Conservation (phyloP, 352 stramenopile genomes). For the Phytopythium helicoides region DNA sequence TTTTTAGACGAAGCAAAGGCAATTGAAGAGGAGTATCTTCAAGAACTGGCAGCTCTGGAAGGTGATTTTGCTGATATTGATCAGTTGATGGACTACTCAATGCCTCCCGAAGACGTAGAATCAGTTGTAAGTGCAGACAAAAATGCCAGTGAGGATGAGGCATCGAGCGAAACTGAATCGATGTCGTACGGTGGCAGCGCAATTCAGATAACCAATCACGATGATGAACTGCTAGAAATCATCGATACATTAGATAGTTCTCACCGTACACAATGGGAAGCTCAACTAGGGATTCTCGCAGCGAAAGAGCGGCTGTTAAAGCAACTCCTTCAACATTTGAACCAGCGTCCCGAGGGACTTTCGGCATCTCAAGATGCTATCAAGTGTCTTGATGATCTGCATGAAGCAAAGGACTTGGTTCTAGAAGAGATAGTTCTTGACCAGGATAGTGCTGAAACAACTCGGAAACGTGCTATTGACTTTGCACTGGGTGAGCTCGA, state of each 20-base stretch:
- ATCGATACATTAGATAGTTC: slow-evolving; percentile 31
- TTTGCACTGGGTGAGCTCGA: slow-evolving; percentile 2
- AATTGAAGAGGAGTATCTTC: slow-evolving; percentile 57
- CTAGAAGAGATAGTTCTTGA: slow-evolving; percentile 34
- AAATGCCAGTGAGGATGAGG: background rate
- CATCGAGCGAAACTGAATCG: background rate
- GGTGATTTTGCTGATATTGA: slow-evolving; percentile 36
- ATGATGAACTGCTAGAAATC: slow-evolving; percentile 18
- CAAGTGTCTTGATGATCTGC: background rate
- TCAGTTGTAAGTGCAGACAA: background rate
- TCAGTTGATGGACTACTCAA: slow-evolving; percentile 22
- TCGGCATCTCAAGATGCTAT: too few species aligned
- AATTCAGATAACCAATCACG: background rate
- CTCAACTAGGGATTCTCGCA: slow-evolving; percentile 17
- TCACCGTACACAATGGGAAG: slow-evolving; percentile 29
- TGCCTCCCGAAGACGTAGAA: slow-evolving; percentile 9
- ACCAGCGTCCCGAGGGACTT: too few species aligned
- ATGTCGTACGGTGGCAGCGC: background rate
- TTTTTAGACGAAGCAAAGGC: slow-evolving; percentile 43
- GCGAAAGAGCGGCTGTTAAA: slow-evolving; percentile 32
- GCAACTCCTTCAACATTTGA: slow-evolving; percentile 2
- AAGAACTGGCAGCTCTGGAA: slow-evolving; percentile 43
- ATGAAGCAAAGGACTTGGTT: slow-evolving; percentile 18
- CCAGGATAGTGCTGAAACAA: slow-evolving; percentile 36
- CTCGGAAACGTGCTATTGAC: slow-evolving; percentile 14